phyloP scores from a whole-genome alignment of 345 rosid species.

The Populus euphratica region DNA sequence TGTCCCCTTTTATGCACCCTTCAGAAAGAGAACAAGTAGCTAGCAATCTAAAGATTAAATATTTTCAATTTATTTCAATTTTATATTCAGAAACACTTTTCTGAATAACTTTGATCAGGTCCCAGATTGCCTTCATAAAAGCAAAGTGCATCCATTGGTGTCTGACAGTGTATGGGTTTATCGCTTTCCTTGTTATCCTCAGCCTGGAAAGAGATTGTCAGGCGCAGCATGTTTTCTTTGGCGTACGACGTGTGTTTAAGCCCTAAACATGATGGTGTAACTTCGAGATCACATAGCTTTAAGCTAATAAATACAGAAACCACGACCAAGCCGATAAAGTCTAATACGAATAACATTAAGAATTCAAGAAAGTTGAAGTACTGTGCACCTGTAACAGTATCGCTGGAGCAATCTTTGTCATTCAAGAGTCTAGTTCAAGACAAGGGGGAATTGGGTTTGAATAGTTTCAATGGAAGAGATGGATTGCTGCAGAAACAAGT shows the following conservation, averaged over 20 bases:
- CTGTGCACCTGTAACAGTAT: slow-evolving; percentile 29
- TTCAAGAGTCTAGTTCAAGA: slow-evolving; percentile 33
- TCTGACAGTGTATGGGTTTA: slow-evolving; percentile 30
- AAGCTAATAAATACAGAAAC: slow-evolving; percentile 28
- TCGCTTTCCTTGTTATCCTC: slow-evolving; percentile 39
- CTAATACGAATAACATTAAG: slow-evolving; percentile 8
- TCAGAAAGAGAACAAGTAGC: too few relatives aligned
- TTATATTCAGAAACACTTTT: background rate
- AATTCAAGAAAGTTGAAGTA: slow-evolving; percentile 31
- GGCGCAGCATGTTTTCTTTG: slow-evolving; percentile 20
- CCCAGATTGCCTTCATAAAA: background rate
- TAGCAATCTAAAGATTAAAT: too few relatives aligned
- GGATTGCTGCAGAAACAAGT: slow-evolving; percentile 8
- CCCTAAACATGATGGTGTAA: slow-evolving; percentile 15
- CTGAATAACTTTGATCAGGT: slow-evolving; percentile 19
- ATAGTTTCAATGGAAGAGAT: slow-evolving; percentile 3
- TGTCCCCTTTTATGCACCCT: too few relatives aligned
- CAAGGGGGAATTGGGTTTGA: slow-evolving; percentile 7
- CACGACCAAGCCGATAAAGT: slow-evolving; percentile 29
- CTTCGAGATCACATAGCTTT: slow-evolving; percentile 29
- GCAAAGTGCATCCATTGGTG: background rate
- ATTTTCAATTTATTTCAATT: background rate
- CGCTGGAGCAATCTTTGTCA: slow-evolving; percentile 27
- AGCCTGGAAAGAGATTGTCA: slow-evolving; percentile 36
- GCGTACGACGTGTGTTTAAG: slow-evolving; percentile 18